Evolutionary conservation across 192 early-diverging fungal species (phyloP), one percentile per base, ranked within the genome.

Genomic region (Coemansia sp.): DNA sequence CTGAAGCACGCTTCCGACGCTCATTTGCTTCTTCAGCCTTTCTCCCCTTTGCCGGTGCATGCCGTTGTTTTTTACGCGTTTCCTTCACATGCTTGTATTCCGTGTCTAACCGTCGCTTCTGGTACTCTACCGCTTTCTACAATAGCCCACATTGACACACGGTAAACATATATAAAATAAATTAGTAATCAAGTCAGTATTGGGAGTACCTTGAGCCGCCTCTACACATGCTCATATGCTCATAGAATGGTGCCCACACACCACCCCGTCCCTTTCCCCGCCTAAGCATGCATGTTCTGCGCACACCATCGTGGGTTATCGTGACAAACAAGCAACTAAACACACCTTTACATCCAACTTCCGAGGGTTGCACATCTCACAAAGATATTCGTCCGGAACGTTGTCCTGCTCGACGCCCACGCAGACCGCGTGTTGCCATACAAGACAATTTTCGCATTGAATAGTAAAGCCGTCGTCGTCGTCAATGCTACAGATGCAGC

Each of bases 381-480:
- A 98, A 5, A 90, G 78, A 63, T 94, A 96, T 36, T 87, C 70
- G 61, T 96, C 94, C 2, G 97, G 94, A 23, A 96, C 86, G 62
- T 88, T 87, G 52, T 85, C 84, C 57, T 87, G 81, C 33, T 85
- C 82, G 20, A 76, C 62, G 42, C 91, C 85, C 11, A 99, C 90
- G 71, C 97, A 99, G 22, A 88, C 85, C 6, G 88, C 88, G 75
- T 99, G 97, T 68, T 99, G 97, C 97, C 97, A 99, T 5, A 95
- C 93, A 5, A 86, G 67, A 71, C 97, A 98, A 54, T 85, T 78
- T 55, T 99, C 97, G 75, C 97, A 99, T 62, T 97, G 94, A 51
- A 99, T 93, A 6, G 97, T 98, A 52, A 90, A 95, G 14, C 97
- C 97, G 84, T 99, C 97, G 84, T 99, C 97, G 62, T 96, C 91